Evolutionary conservation across 352 stramenopile genomes (phyloP).

Genomic region (Globisporangium emineosum): DNA sequence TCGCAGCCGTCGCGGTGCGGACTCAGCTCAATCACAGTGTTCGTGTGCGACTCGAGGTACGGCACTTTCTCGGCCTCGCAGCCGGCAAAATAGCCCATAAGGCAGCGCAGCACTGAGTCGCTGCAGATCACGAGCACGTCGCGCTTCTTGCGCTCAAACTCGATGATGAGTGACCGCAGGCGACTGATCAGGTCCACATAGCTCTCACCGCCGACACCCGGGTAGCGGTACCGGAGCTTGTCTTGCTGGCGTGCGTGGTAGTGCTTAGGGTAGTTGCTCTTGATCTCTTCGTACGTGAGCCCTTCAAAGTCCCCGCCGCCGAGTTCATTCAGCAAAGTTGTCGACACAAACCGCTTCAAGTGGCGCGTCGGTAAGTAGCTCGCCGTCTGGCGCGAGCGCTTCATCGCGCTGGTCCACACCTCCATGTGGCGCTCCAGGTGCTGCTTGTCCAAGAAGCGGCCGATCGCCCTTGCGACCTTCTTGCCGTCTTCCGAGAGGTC

Average conservation of each 20-base stretch:
- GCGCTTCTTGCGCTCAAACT: conserved; percentile 90
- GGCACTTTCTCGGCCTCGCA: conserved; percentile 69
- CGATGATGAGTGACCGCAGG: conserved; percentile 89
- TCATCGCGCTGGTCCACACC: conserved; percentile 82
- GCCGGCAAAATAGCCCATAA: conserved; percentile 82
- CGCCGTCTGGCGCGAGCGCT: conserved; percentile 71
- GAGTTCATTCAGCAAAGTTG: conserved; percentile 90
- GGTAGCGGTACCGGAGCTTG: conserved; percentile 90
- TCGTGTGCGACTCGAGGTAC: conserved; percentile 60
- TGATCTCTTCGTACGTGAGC: conserved; percentile 85
- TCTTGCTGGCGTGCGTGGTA: conserved; percentile 82
- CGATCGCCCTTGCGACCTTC: conserved; percentile 72
- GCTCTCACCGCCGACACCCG: conserved; percentile 89
- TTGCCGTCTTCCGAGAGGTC: conserved; percentile 82
- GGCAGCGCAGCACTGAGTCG: conserved; percentile 72
- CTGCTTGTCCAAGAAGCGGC: conserved; percentile 84
- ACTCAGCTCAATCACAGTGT: conserved; percentile 75
- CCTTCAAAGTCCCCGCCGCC: conserved; percentile 90
- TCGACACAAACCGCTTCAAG: conserved; percentile 79
- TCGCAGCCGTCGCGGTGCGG: conserved; percentile 83
- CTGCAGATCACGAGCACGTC: conserved; percentile 85
- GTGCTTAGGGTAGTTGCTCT: conserved; percentile 84
- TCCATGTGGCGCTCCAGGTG: conserved; percentile 70
- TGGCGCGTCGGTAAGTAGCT: conserved; percentile 57
- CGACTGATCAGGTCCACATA: conserved; percentile 94